Conservation (phyloP, 768 basidiomycete genomes). For the Paxillus rubicundulus region DNA sequence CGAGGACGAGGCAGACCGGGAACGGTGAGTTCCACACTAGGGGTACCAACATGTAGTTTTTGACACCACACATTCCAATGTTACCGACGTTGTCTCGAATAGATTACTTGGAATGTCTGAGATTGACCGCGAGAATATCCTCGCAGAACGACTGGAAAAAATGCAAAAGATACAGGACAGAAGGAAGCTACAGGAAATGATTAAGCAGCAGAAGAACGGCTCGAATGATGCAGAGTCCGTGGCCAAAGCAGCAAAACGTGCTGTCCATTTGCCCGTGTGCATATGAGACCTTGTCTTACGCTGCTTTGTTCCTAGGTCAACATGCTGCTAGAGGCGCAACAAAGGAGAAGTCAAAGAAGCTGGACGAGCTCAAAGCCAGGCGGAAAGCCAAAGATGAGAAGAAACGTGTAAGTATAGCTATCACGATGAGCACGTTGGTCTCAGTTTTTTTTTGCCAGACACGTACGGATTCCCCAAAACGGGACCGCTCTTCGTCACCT, state of each 20-base stretch:
- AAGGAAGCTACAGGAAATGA: slow-evolving; percentile 69
- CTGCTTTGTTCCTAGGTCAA: slow-evolving; percentile 50
- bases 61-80: slow-evolving; percentile 19
- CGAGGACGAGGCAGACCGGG: slow-evolving; percentile 77
- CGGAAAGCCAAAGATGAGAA: slow-evolving; percentile 89
- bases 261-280: slow-evolving; percentile 23
- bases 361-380: slow-evolving; percentile 83
- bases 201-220: slow-evolving; percentile 56
- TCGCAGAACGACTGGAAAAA: slow-evolving; percentile 78
- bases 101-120: slow-evolving; percentile 83
- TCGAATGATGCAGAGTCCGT: slow-evolving; percentile 56
- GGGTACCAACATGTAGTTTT: slow-evolving; percentile 23
- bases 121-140: slow-evolving; percentile 83
- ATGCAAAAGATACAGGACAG: slow-evolving; percentile 73
- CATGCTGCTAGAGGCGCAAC: slow-evolving; percentile 71
- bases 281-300: slow-evolving; percentile 8
- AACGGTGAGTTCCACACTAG: slow-evolving; percentile 56
- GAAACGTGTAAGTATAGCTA: slow-evolving; percentile 57
- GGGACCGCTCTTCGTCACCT: slow-evolving; percentile 74
- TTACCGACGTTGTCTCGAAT: slow-evolving; percentile 10
- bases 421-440: not conserved
- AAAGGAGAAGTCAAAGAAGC: slow-evolving; percentile 74
- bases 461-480: slow-evolving; percentile 55
- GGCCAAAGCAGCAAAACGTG: slow-evolving; percentile 76
- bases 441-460: slow-evolving; percentile 37